A percentile compares a stretch with the other conserved stretches of the same genome.
Conservation (phyloP, 805 yeast genomes). For the Kurtzmaniella fragi region DNA sequence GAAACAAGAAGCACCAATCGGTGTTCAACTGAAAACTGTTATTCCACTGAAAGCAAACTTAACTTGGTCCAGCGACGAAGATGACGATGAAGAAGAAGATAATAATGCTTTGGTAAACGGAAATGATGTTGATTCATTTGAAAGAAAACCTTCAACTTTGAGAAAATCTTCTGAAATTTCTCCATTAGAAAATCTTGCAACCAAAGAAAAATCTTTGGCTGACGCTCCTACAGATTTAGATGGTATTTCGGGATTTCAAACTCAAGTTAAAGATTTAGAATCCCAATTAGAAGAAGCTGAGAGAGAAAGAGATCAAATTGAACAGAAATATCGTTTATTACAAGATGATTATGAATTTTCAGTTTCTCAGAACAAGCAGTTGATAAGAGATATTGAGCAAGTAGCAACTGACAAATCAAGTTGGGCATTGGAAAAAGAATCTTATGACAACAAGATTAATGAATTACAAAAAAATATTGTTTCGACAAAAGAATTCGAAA, state of each 20-base stretch:
- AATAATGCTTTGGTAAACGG: background rate
- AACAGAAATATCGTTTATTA: conserved; percentile 14
- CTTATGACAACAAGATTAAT: background rate
- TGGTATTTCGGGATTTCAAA: background rate
- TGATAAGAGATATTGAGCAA: conserved; percentile 15
- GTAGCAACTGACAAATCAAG: conserved; percentile 12
- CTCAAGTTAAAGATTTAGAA: background rate
- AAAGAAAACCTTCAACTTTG: conserved; percentile 2
- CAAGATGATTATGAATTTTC: conserved; percentile 18
- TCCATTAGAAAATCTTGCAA: background rate
- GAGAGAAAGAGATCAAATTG: conserved; percentile 9
- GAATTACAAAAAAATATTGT: background rate
- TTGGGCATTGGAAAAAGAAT: conserved; percentile 4
- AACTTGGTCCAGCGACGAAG: conserved; percentile 88
- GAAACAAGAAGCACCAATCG: conserved; percentile 16
- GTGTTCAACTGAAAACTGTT: conserved; percentile 61
- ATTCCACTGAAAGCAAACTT: conserved; percentile 82
- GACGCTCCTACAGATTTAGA: background rate
- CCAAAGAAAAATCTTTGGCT: background rate
- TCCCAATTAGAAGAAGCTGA: conserved; percentile 1
- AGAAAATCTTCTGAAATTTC: conserved; percentile 2
- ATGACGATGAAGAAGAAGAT: conserved; percentile 40
- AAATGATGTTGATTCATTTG: background rate
- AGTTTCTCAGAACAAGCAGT: conserved; percentile 14
- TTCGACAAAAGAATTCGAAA: conserved; percentile 18